Base-by-base conservation (phyloP, 2,329 filamentous ascomycete species). In the Penicillium sp. region DNA sequence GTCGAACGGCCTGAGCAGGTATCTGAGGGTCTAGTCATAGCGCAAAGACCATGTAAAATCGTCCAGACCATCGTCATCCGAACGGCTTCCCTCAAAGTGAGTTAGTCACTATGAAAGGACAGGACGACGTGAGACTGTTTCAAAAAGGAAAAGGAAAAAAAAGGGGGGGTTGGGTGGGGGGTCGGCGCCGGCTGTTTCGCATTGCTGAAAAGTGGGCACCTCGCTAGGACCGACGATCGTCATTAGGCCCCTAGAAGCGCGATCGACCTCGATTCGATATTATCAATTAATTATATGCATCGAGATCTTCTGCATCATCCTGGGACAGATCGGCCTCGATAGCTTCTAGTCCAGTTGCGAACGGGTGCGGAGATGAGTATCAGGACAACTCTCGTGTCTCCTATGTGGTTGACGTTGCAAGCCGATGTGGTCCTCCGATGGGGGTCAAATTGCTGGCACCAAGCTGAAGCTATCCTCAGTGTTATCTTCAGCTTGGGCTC, bases 151-250 rank as follows among this genome's bases (percentile, higher is more conserved):
- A 39, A 5, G 10, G 13, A 8, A 46, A 37, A 46, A 28, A 28
- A 28, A 28, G 10, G 10, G 24, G 24, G 24, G 24, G 24, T 10
- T 5, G 24, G 24, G 24, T 5, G 24, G 55, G 52, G 51, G 36
- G 31, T 52, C 48, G 37, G 18, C 50, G 52, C 61, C 56, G 60
- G 56, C 42, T 55, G 62, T 63, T 64, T 64, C 60, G 56, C 56
- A 56, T 64, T 36, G 45, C 43, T 40, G 54, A 56, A 55, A 54
- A 60, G 62, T 64, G 62, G 62, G 56, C 51, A 60, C 47, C 44
- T 59, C 21, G 39, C 56, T 52, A 59, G 52, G 43, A 48, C 24
- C 47, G 60, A 54, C 60, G 62, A 64, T 64, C 62, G 56, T 64
- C 55, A 64, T 64, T 56, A 63, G 36, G 46, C 45, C 47, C 34